phyloP scores from a whole-genome alignment of 2,329 filamentous ascomycete genomes.

The Ceratocystis huliohia region DNA sequence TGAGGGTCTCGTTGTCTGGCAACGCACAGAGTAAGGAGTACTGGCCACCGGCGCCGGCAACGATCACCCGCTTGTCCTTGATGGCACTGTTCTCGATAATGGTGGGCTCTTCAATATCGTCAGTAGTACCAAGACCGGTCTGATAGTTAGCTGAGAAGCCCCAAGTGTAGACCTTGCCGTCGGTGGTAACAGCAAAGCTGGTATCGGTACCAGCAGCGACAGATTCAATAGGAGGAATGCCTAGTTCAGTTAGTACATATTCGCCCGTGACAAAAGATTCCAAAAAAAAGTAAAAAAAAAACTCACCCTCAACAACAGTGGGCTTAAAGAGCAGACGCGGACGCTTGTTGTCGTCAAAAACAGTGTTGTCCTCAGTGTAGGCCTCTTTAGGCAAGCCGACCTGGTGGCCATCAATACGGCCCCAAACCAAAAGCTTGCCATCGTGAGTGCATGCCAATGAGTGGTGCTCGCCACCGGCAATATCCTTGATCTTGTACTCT shows the following conservation, averaged over 20 bases:
- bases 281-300: background rate
- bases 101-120: slow-evolving; percentile 52
- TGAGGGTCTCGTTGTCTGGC: slow-evolving; percentile 24
- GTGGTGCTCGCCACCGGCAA: slow-evolving; percentile 55
- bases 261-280: too few relatives aligned
- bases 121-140: slow-evolving; percentile 59
- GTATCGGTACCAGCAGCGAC: slow-evolving; percentile 60
- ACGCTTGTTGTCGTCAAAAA: slow-evolving; percentile 48
- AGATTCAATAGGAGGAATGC: slow-evolving; percentile 21
- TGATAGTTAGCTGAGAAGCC: slow-evolving; percentile 72
- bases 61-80: slow-evolving; percentile 58
- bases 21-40: slow-evolving; percentile 52
- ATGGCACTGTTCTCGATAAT: slow-evolving; percentile 63
- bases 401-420: slow-evolving; percentile 41
- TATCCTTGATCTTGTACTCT: slow-evolving; percentile 55
- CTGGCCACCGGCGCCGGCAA: slow-evolving; percentile 79
- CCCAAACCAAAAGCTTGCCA: slow-evolving; percentile 48
- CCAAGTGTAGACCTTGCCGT: slow-evolving; percentile 65
- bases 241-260: background rate
- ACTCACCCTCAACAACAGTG: slow-evolving; percentile 26
- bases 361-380: slow-evolving; percentile 38
- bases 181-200: slow-evolving; percentile 55
- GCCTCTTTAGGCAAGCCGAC: slow-evolving; percentile 45
- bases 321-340: slow-evolving; percentile 49
- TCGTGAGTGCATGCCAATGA: slow-evolving; percentile 49